phyloP scores from a whole-genome alignment of 768 basidiomycete genomes.

The Serendipita sp. region DNA sequence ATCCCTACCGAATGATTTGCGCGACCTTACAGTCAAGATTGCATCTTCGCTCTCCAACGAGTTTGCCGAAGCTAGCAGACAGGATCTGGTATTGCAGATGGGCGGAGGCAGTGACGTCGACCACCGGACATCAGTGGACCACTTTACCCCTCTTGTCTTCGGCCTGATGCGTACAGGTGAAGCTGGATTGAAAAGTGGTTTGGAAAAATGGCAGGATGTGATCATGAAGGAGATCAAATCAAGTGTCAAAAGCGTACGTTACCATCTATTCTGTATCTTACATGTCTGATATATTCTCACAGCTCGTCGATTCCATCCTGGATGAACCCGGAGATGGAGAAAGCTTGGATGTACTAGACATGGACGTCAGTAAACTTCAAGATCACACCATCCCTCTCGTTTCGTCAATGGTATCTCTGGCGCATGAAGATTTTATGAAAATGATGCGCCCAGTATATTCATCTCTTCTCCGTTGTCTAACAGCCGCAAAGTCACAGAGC shows the following conservation, averaged over 20 bases:
- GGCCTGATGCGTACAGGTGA: slow-evolving; percentile 56
- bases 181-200: slow-evolving; percentile 45
- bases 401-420: slow-evolving; percentile 46
- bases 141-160: slow-evolving; percentile 53
- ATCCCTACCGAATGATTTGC: slow-evolving; percentile 60
- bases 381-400: slow-evolving; percentile 21
- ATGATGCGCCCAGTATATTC: slow-evolving; percentile 47
- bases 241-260: slow-evolving; percentile 43
- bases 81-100: slow-evolving; percentile 47
- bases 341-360: not conserved
- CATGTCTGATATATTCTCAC: not conserved
- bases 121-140: slow-evolving; percentile 37
- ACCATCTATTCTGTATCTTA: not conserved
- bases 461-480: slow-evolving; percentile 45
- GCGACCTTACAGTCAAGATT: slow-evolving; percentile 58
- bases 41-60: slow-evolving; percentile 62
- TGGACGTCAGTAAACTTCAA: not conserved
- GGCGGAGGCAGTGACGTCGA: slow-evolving; percentile 13
- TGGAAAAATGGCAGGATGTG: slow-evolving; percentile 53
- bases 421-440: slow-evolving; percentile 49
- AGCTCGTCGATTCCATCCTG: not conserved
- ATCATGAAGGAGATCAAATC: slow-evolving; percentile 45
- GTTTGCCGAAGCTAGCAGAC: slow-evolving; percentile 51
- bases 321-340: not conserved
- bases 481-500: slow-evolving; percentile 51